Evolutionary conservation across 2,329 filamentous ascomycete genomes (phyloP).

Genomic region (Botryotinia globosa): DNA sequence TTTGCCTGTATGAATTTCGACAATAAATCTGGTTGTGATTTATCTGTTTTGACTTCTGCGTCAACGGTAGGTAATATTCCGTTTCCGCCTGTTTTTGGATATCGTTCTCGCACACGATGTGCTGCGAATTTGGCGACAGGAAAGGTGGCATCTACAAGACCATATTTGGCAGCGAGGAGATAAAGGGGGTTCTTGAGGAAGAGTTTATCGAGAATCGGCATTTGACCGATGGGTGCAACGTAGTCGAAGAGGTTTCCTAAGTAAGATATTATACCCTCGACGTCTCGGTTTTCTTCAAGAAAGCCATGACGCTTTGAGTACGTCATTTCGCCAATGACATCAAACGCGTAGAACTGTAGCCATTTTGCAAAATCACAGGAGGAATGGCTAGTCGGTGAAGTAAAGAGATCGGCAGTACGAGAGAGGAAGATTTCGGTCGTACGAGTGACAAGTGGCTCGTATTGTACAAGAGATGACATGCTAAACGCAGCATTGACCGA

Average conservation of each 20-base stretch:
- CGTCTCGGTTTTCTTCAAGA: constrained; percentile 69
- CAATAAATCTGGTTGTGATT: constrained; percentile 57
- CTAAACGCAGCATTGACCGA: constrained; percentile 75
- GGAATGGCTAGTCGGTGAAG: constrained; percentile 25
- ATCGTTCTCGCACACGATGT: constrained; percentile 63
- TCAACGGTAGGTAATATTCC: constrained; percentile 26
- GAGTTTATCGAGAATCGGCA: constrained; percentile 66
- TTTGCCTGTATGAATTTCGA: constrained; percentile 71
- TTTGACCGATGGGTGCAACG: constrained; percentile 71
- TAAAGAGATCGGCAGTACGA: constrained; percentile 57
- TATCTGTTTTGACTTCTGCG: constrained; percentile 22
- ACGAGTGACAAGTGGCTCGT: constrained; percentile 77
- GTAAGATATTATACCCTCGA: constrained; percentile 70
- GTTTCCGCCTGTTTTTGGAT: constrained; percentile 35
- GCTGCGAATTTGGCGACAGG: constrained; percentile 71
- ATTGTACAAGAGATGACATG: constrained; percentile 73
- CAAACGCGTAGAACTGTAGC: constrained; percentile 80
- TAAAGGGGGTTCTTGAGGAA: constrained; percentile 74
- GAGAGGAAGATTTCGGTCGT: constrained; percentile 69
- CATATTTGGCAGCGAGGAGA: constrained; percentile 64
- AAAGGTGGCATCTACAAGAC: constrained; percentile 65
- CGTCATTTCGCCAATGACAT: constrained; percentile 75
- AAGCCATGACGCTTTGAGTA: constrained; percentile 76
- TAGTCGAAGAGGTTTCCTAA: constrained; percentile 65
- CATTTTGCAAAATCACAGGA: constrained; percentile 65